phyloP scores from a whole-genome alignment of 305 asterid genomes.

The Fraxinus baroniana region DNA sequence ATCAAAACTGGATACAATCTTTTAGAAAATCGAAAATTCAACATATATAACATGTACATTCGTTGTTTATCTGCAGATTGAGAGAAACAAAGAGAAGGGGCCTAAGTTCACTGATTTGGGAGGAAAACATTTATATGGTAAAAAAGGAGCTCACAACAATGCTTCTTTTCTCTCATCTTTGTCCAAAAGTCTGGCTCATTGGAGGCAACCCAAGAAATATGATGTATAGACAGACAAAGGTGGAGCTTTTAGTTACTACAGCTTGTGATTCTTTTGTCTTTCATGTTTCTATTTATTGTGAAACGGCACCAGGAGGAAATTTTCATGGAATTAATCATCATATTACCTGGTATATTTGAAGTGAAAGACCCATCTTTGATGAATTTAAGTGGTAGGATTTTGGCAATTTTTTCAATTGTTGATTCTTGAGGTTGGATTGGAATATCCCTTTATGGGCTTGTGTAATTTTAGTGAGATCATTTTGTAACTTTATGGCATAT shows the following conservation, averaged over 20 bases:
- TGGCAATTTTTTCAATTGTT: not conserved
- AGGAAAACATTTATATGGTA: slow-evolving; percentile 70
- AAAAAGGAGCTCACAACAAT: slow-evolving; percentile 47
- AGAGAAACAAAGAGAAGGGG: slow-evolving; percentile 71
- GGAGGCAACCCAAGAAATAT: slow-evolving; percentile 76
- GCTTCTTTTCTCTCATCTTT: slow-evolving; percentile 53
- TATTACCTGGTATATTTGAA: not conserved
- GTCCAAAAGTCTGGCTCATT: slow-evolving; percentile 51
- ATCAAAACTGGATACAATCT: not conserved
- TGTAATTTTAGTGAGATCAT: not conserved
- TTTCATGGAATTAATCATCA: slow-evolving; percentile 14
- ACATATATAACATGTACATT: not conserved
- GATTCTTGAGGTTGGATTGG: not conserved
- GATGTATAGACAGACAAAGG: slow-evolving; percentile 45
- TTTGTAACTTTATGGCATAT: not conserved
- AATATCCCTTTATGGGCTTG: not conserved
- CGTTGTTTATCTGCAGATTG: slow-evolving; percentile 49
- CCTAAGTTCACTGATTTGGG: slow-evolving; percentile 72
- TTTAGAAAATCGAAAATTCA: not conserved
- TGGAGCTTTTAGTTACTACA: slow-evolving; percentile 24
- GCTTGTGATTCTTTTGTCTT: slow-evolving; percentile 37
- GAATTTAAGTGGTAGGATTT: not conserved
- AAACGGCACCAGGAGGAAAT: slow-evolving; percentile 20
- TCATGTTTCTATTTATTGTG: not conserved
- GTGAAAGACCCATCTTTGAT: slow-evolving; percentile 8